Evolutionary conservation across 2,329 filamentous ascomycete genomes (phyloP).

Genomic region (Penicillium occitanis): DNA sequence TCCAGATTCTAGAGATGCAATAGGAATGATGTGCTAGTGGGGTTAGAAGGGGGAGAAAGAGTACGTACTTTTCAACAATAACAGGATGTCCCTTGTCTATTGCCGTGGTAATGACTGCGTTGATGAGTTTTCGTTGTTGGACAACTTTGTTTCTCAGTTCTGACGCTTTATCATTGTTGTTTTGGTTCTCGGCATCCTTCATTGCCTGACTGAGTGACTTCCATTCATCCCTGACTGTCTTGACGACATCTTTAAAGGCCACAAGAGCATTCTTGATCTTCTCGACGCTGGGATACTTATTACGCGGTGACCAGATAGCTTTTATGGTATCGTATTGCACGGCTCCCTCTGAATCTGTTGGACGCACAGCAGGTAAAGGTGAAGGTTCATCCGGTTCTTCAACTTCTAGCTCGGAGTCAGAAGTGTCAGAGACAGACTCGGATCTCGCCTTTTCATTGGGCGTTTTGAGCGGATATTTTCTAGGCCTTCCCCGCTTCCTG

Average conservation of each 20-base stretch:
- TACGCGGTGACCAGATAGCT: slow-evolving; percentile 60
- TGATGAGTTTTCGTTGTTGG: slow-evolving; percentile 58
- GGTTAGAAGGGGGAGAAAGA: slow-evolving; percentile 23
- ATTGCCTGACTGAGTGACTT: slow-evolving; percentile 58
- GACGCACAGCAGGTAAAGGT: slow-evolving; percentile 54
- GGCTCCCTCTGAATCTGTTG: slow-evolving; percentile 54
- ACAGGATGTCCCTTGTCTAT: slow-evolving; percentile 47
- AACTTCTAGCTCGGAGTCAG: slow-evolving; percentile 53
- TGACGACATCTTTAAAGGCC: slow-evolving; percentile 60
- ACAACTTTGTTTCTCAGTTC: slow-evolving; percentile 58
- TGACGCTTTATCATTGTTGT: slow-evolving; percentile 54
- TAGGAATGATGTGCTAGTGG: slow-evolving; percentile 29
- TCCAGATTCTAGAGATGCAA: slow-evolving; percentile 36
- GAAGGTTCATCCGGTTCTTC: slow-evolving; percentile 55
- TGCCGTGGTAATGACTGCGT: slow-evolving; percentile 49
- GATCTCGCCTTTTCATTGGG: slow-evolving; percentile 35
- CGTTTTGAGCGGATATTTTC: slow-evolving; percentile 30
- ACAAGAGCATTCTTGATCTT: slow-evolving; percentile 57
- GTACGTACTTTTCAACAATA: slow-evolving; percentile 52
- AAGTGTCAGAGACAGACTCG: slow-evolving; percentile 51
- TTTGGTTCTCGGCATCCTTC: slow-evolving; percentile 59
- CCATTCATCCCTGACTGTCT: slow-evolving; percentile 61
- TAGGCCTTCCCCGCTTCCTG: slow-evolving; percentile 29
- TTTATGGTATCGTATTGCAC: slow-evolving; percentile 61
- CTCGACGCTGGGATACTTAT: slow-evolving; percentile 49